Percentiles rank a stretch among this genome's conserved stretches.
Conservation (phyloP, 805 yeast species). For the Diddensiella transvaalensis region DNA sequence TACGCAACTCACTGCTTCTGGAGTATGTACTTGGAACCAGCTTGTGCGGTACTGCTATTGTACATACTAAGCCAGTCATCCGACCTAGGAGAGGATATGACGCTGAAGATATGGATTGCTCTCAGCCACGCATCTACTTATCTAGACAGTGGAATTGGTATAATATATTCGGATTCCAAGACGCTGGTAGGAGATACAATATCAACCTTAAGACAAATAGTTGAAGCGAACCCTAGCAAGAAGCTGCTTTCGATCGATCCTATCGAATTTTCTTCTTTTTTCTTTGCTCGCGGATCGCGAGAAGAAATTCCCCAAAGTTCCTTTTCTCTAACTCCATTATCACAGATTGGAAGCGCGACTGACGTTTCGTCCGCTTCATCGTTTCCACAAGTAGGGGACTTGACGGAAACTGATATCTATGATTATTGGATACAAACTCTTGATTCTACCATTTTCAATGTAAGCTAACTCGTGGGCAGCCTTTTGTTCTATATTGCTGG, state of each 20-base stretch:
- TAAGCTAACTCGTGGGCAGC: neutral
- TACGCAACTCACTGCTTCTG: constrained; percentile 8
- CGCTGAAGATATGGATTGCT: constrained; percentile 15
- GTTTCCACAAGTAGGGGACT: neutral
- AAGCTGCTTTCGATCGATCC: neutral
- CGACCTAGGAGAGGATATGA: constrained; percentile 8
- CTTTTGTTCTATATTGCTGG: too few species aligned
- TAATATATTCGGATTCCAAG: neutral
- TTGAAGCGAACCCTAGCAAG: neutral
- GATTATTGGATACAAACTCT: neutral
- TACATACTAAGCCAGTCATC: constrained; percentile 7
- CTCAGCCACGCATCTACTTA: constrained; percentile 12
- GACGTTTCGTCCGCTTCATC: neutral
- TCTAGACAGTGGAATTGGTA: constrained; percentile 12
- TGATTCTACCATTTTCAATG: neutral
- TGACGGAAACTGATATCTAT: neutral
- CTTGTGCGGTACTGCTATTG: constrained; percentile 10
- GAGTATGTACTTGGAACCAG: constrained; percentile 13
- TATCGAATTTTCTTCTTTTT: neutral
- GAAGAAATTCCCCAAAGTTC: neutral
- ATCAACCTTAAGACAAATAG: neutral
- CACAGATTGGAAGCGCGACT: neutral
- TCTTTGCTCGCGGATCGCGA: neutral
- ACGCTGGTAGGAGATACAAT: neutral
- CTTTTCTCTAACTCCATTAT: neutral